Percentiles rank a stretch among this genome's conserved stretches.
phyloP scores from a whole-genome alignment of 2,329 filamentous ascomycete species.

The Thyridium curvatum region DNA sequence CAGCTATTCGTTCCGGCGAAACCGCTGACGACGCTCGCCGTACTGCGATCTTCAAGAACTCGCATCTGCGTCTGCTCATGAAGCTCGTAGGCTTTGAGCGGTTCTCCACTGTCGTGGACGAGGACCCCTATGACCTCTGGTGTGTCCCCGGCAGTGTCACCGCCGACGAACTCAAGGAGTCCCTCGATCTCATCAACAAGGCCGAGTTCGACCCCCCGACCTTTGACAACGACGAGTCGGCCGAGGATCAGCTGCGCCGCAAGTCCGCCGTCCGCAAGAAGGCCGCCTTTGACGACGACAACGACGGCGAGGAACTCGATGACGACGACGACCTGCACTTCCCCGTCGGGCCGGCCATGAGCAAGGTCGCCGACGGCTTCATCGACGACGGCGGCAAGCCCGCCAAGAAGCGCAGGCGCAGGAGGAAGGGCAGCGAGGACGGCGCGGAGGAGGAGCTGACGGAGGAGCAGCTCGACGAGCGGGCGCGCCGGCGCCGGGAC shows the following conservation, averaged over 20 bases:
- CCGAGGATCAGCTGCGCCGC: constrained; percentile 73
- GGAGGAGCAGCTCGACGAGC: constrained; percentile 57
- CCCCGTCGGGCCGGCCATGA: constrained; percentile 56
- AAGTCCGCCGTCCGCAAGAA: constrained; percentile 49
- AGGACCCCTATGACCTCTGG: constrained; percentile 74
- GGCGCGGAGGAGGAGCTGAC: constrained; percentile 36
- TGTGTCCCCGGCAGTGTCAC: constrained; percentile 62
- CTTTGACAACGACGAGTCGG: constrained; percentile 68
- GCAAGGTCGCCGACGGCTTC: constrained; percentile 42
- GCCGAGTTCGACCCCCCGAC: constrained; percentile 72
- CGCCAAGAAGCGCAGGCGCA: constrained; percentile 55
- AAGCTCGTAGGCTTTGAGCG: constrained; percentile 65
- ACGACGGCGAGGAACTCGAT: constrained; percentile 33
- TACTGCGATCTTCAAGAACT: constrained; percentile 80
- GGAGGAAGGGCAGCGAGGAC: constrained; percentile 32
- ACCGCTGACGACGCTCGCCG: constrained; percentile 60
- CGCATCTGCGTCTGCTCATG: constrained; percentile 80
- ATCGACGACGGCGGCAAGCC: constrained; percentile 39
- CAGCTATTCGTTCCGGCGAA: constrained; percentile 57
- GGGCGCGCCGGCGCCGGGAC: constrained; percentile 53
- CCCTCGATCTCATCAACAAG: constrained; percentile 66
- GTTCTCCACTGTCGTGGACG: constrained; percentile 47
- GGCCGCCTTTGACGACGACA: constrained; percentile 15
- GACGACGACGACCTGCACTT: constrained; percentile 59
- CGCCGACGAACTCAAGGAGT: constrained; percentile 60